Evolutionary conservation across 2,329 filamentous ascomycete genomes (phyloP).

Genomic region (Saccharata proteae): DNA sequence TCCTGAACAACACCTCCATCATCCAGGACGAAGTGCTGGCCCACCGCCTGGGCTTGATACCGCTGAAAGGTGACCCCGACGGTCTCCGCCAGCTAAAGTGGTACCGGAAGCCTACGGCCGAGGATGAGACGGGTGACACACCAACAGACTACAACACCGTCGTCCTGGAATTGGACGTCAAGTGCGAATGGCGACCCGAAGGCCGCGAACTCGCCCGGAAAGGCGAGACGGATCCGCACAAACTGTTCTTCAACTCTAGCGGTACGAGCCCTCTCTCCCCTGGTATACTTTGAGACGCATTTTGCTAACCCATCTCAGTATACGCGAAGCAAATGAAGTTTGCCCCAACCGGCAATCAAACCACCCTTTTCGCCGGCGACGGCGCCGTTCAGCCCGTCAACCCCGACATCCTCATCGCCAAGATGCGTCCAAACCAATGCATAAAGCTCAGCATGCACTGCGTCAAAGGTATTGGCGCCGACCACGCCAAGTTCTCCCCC

Average conservation of each 20-base stretch:
- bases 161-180: slow-evolving; percentile 61
- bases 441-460: slow-evolving; percentile 85
- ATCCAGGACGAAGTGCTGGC: slow-evolving; percentile 96
- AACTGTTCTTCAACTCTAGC: slow-evolving; percentile 76
- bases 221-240: slow-evolving; percentile 66
- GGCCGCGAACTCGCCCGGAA: slow-evolving; percentile 44
- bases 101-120: slow-evolving; percentile 57
- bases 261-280: slow-evolving; percentile 8
- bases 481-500: slow-evolving; percentile 95
- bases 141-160: slow-evolving; percentile 75
- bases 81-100: slow-evolving; percentile 75
- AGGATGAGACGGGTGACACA: slow-evolving; percentile 28
- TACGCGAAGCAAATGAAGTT: slow-evolving; percentile 52
- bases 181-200: slow-evolving; percentile 67
- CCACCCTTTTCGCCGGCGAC: slow-evolving; percentile 25
- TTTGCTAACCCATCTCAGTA: slow-evolving; percentile 14
- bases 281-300: background rate
- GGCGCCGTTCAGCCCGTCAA: slow-evolving; percentile 67
- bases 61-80: slow-evolving; percentile 66
- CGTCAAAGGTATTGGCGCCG: slow-evolving; percentile 83
- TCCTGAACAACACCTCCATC: slow-evolving; percentile 93
- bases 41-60: slow-evolving; percentile 79
- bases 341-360: slow-evolving; percentile 53
- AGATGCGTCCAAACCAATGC: slow-evolving; percentile 80
- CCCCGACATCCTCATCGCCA: slow-evolving; percentile 87